These are phyloP conservation scores for Clarireedia hainanense DNA, from an alignment of 2,329 filamentous ascomycete species.

Conservation along the genomic window DNA sequence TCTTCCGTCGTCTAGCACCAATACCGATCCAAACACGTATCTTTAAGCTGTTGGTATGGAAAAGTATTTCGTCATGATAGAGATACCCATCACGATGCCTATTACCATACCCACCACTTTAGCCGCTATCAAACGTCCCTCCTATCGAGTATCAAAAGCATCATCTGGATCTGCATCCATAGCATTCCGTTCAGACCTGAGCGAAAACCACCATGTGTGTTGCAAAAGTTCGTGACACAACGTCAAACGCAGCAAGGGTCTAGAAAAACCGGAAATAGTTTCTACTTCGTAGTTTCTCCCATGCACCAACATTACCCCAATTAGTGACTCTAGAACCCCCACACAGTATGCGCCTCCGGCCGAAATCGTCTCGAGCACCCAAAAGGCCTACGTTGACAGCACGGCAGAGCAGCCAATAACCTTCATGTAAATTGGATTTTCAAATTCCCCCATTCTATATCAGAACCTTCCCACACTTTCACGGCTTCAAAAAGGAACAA, in stretches of 20 bases:
- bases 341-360: background rate
- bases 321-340: background rate
- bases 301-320: background rate
- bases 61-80: too few relatives aligned
- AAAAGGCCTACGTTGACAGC: too few relatives aligned
- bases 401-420: background rate
- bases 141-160: too few relatives aligned
- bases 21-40: too few relatives aligned
- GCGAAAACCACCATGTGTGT: too few relatives aligned
- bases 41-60: too few relatives aligned
- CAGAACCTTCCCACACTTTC: background rate
- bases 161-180: too few relatives aligned
- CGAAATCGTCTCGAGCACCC: background rate
- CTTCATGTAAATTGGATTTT: constrained; percentile 1
- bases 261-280: background rate
- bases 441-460: background rate
- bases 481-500: constrained; percentile 1
- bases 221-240: background rate
- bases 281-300: background rate
- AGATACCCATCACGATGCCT: too few relatives aligned
- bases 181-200: too few relatives aligned
- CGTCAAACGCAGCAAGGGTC: background rate
- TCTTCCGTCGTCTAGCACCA: too few relatives aligned
- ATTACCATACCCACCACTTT: too few relatives aligned
- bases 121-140: too few relatives aligned